phyloP scores from a whole-genome alignment of 345 rosid genomes.

The Ailanthus altissimus region DNA sequence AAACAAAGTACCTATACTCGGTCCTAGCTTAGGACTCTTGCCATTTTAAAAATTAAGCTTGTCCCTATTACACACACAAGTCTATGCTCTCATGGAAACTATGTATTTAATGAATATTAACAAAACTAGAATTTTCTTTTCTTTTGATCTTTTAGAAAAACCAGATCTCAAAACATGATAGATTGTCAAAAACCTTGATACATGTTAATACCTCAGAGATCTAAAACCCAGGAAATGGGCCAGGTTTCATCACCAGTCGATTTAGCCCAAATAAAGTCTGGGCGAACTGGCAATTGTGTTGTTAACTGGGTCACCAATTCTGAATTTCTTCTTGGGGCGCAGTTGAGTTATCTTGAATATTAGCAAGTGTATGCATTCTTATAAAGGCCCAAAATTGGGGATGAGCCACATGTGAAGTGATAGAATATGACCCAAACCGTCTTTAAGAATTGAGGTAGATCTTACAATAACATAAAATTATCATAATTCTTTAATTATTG shows the following conservation, averaged over 20 bases:
- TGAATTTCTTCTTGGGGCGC: not conserved
- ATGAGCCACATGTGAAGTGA: not conserved
- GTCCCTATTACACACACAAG: not conserved
- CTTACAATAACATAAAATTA: no score
- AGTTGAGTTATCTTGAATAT: not conserved
- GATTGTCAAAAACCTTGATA: not conserved
- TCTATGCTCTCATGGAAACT: not conserved
- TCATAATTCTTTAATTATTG: no score
- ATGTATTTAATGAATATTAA: not conserved
- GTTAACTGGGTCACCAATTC: not conserved
- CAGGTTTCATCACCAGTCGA: not conserved
- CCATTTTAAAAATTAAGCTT: not conserved
- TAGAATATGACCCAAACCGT: no score
- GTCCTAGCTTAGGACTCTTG: not conserved
- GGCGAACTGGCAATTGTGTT: no score
- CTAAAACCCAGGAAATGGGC: not conserved
- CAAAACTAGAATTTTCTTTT: no score
- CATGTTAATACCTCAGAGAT: no score
- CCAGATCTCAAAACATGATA: no score
- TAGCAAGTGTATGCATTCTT: not conserved
- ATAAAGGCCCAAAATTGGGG: constrained; percentile 1
- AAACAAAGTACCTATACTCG: not conserved
- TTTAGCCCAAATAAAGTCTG: not conserved
- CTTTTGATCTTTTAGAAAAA: no score
- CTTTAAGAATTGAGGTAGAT: no score